Evolutionary conservation across 169 alveolate species (phyloP), one percentile per base, ranked within the genome.

Genomic region (Perkinsus olseni): DNA sequence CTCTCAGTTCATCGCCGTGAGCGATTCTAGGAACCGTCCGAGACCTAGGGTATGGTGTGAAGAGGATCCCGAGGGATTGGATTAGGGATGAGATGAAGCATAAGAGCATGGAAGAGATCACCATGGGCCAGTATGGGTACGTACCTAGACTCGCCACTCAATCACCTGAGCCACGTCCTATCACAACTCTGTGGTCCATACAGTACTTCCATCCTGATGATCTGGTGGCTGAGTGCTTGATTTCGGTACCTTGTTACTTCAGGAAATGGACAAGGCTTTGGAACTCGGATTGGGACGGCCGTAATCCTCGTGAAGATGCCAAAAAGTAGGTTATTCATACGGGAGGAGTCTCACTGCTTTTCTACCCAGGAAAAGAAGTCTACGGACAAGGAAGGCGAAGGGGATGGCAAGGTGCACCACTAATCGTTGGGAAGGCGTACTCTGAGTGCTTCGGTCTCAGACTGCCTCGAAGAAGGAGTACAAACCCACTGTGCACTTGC

Each of bases 21-120:
- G 4, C 34, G 82, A 62, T 24, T 28, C 36, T 13, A 62, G 17
- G 82, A 62, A 24, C 17, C 82, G 82, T 8, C 82, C 82, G 28
- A 13, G 82, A 28, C 82, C 82, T 13, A 8, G 82, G 17, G 82
- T 62, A 24, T 62, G 82, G 82, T 62, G 82, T 28, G 82, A 62
- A 62, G 82, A 62, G 82, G 82, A 62, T n/a, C 82, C 82, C 82
- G 82, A 62, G 82, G 34, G 82, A 62, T 24, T 62, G 82, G 82
- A 62, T 62, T 13, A 62, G 17, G 37, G 8, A 62, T 4, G 82
- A 62, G 82, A 62, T 62, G 82, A 62, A 28, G 34, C 8, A 28
- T 24, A 62, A 24, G 31, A 62, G 37, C 34, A 62, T 62, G 82
- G 82, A 62, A 28, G 82, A 62, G 8, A 62, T 62, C 1, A 62